Conservation (phyloP, 192 early-diverging fungal genomes). For the Coemansia furcata region DNA sequence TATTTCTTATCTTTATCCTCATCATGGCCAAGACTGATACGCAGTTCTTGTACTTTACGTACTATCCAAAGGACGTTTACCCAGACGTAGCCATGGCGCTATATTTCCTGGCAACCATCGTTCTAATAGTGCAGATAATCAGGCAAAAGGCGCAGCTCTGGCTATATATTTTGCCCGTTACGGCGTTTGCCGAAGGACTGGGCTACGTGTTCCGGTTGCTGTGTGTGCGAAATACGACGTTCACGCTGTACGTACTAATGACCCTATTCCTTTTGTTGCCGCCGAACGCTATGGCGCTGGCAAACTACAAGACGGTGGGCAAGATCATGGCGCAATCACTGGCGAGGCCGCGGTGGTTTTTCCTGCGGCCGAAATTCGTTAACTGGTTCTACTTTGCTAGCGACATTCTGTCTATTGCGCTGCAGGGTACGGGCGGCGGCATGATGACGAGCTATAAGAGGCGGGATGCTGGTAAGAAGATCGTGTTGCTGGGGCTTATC, state of each 20-base stretch:
- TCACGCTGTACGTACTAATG: constrained; percentile 37
- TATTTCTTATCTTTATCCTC: neutral
- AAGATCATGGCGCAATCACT: constrained; percentile 18
- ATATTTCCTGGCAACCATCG: constrained; percentile 10
- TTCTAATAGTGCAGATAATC: constrained; percentile 19
- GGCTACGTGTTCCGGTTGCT: constrained; percentile 39
- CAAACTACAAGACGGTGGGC: constrained; percentile 39
- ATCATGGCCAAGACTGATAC: constrained; percentile 1
- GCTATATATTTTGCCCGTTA: constrained; percentile 36
- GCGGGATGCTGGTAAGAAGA: constrained; percentile 28
- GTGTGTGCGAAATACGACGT: constrained; percentile 38
- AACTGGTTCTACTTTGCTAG: constrained; percentile 52
- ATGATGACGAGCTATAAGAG: constrained; percentile 26
- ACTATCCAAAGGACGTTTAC: constrained; percentile 25
- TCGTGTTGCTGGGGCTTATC: constrained; percentile 43
- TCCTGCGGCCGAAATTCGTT: constrained; percentile 33
- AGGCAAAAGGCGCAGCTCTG: constrained; percentile 24
- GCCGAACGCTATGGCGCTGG: constrained; percentile 34
- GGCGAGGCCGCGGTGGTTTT: constrained; percentile 17
- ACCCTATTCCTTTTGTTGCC: constrained; percentile 41
- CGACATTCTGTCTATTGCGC: constrained; percentile 46
- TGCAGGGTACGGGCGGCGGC: constrained; percentile 52
- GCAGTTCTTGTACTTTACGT: constrained; percentile 38
- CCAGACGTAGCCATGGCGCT: constrained; percentile 28
- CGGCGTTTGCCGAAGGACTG: constrained; percentile 26